Percentiles rank a stretch among this genome's conserved stretches.
phyloP scores from a whole-genome alignment of 345 rosid species.

The Melaleuca alternifolia region DNA sequence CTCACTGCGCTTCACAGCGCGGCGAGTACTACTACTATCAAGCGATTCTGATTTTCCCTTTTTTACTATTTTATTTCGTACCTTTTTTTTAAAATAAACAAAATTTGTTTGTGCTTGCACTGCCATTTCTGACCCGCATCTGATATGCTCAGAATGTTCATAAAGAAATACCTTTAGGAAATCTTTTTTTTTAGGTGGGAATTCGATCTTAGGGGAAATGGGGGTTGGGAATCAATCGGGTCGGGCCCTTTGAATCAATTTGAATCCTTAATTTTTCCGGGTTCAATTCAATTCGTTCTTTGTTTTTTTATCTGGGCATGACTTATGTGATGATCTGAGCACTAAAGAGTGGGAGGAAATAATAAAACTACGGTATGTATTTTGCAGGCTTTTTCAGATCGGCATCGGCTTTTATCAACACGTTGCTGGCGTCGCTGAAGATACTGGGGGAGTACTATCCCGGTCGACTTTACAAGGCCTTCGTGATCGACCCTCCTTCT shows the following conservation, averaged over 20 bases:
- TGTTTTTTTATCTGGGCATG: background rate
- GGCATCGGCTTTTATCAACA: conserved; percentile 78
- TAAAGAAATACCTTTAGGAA: background rate
- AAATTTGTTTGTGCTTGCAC: background rate
- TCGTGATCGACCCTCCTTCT: conserved; percentile 94
- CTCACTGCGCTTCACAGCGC: background rate
- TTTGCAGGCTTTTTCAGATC: conserved; percentile 91
- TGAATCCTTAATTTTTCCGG: background rate
- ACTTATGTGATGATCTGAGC: background rate
- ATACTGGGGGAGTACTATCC: conserved; percentile 76
- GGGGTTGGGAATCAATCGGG: background rate
- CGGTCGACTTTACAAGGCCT: conserved; percentile 64
- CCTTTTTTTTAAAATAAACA: background rate
- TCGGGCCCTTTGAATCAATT: background rate
- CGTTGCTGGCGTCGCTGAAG: conserved; percentile 64
- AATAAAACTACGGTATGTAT: background rate
- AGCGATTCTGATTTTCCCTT: background rate
- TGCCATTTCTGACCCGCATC: background rate
- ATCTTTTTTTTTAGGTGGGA: background rate
- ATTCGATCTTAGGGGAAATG: background rate
- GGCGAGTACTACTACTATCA: background rate
- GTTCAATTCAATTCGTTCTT: background rate
- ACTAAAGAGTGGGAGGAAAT: background rate
- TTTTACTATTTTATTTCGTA: background rate
- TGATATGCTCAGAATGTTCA: conserved; percentile 1